Evolutionary conservation across 75 land plant species (phyloP).

Genomic region (Selaginella tamariscina): DNA sequence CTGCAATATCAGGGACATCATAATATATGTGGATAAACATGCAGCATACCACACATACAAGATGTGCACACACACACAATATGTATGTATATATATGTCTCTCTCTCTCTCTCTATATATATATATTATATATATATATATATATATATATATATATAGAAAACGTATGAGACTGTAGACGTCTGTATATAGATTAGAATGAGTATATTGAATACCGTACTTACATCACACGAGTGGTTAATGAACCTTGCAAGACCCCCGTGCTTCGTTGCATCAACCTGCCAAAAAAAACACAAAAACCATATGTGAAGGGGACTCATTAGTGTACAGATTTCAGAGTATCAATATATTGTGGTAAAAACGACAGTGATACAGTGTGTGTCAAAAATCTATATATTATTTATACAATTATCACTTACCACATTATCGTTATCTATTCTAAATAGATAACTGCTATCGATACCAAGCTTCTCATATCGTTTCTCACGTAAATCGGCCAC

Average conservation of each 20-base stretch:
- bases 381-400: neutral
- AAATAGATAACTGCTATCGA: conserved; percentile 95
- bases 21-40: too few species aligned
- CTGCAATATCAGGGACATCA: too few species aligned
- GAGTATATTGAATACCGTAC: too few species aligned
- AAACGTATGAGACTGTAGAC: too few species aligned
- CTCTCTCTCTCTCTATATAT: too few species aligned
- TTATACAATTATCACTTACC: conserved; percentile 33
- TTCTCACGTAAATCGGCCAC: conserved; percentile 82
- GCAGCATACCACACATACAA: too few species aligned
- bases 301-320: neutral
- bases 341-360: neutral
- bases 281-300: neutral
- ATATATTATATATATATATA: too few species aligned
- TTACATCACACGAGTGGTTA: conserved; percentile 96
- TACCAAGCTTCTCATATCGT: conserved; percentile 90
- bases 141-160: too few species aligned
- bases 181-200: too few species aligned
- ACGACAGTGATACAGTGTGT: neutral
- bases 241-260: conserved; percentile 96
- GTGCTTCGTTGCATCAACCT: conserved; percentile 97
- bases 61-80: too few species aligned
- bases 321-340: neutral
- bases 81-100: too few species aligned
- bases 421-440: conserved; percentile 88